These are phyloP conservation scores for Paraconiothyrium brasiliense DNA, from an alignment of 2,329 filamentous ascomycete species.

Conservation along the genomic window DNA sequence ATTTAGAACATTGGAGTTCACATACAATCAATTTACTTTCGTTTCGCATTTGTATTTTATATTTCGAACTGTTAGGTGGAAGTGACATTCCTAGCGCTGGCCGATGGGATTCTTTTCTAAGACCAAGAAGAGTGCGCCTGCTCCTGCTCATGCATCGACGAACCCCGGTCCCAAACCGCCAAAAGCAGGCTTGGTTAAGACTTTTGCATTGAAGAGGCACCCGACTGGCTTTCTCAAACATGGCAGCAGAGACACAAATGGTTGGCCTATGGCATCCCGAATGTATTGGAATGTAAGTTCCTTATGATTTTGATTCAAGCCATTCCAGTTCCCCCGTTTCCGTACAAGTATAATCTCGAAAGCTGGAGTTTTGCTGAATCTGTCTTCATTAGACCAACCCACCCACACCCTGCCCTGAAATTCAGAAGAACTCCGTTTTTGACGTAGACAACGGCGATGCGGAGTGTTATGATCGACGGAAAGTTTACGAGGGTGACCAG, in stretches of 20 bases:
- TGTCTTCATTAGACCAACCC: not conserved
- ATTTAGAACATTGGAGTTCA: no score
- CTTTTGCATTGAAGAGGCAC: not conserved
- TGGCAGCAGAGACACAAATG: not conserved
- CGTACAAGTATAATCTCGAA: not conserved
- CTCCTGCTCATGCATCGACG: not conserved
- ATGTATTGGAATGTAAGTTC: constrained; percentile 6
- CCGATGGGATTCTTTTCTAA: not conserved
- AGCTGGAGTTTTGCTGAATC: not conserved
- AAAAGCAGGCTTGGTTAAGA: not conserved
- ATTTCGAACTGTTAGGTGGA: no score
- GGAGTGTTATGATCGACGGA: not conserved
- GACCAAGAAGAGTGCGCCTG: not conserved
- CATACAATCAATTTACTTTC: no score
- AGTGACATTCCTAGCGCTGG: not conserved
- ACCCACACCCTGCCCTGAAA: not conserved
- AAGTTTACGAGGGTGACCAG: not conserved
- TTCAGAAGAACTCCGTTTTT: constrained; percentile 2
- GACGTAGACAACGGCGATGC: not conserved
- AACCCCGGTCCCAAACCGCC: not conserved
- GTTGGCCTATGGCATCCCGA: not conserved
- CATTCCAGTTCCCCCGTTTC: no score
- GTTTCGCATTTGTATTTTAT: no score
- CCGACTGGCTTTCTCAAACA: constrained; percentile 2
- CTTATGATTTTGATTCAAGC: no score